Conservation (phyloP, 371 early-diverging fungal species). For the Mortierella sp. region DNA sequence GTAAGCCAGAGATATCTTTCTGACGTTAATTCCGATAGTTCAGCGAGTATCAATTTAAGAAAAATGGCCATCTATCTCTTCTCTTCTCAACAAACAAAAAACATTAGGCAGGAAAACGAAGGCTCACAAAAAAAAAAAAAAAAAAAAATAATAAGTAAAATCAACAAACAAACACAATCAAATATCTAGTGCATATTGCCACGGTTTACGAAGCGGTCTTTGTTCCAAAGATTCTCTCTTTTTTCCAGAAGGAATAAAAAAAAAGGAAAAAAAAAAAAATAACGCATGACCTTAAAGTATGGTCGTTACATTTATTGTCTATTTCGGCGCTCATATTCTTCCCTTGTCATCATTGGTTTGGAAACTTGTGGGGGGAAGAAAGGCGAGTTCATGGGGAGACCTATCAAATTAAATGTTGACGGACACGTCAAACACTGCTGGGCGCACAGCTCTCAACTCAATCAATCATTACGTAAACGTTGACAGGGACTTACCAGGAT, state of each 20-base stretch:
- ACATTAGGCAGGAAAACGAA: neutral
- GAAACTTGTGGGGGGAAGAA: slow-evolving; percentile 54
- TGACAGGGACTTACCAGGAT: slow-evolving; percentile 27
- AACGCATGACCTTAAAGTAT: neutral
- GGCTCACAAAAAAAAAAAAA: neutral
- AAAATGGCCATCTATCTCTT: neutral
- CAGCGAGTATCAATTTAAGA: neutral
- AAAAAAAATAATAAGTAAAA: neutral
- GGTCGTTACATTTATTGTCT: slow-evolving; percentile 34
- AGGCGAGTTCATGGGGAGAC: slow-evolving; percentile 40
- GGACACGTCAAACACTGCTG: too few relatives aligned
- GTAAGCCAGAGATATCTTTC: neutral
- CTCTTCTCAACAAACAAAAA: neutral
- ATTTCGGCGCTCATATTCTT: slow-evolving; percentile 55
- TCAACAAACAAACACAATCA: slow-evolving; percentile 2
- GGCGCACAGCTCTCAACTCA: too few relatives aligned
- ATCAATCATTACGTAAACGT: neutral
- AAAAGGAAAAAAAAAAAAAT: too few relatives aligned
- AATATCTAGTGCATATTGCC: neutral
- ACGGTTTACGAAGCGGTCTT: too few relatives aligned
- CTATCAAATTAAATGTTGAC: slow-evolving; percentile 12
- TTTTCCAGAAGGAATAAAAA: neutral
- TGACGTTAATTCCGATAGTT: too few relatives aligned
- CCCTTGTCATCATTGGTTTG: slow-evolving; percentile 55
- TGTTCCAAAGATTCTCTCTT: neutral